Evolutionary conservation across 140 eudicot species (phyloP), one percentile per base, ranked within the genome.

Genomic region (Oenanthe javanica): DNA sequence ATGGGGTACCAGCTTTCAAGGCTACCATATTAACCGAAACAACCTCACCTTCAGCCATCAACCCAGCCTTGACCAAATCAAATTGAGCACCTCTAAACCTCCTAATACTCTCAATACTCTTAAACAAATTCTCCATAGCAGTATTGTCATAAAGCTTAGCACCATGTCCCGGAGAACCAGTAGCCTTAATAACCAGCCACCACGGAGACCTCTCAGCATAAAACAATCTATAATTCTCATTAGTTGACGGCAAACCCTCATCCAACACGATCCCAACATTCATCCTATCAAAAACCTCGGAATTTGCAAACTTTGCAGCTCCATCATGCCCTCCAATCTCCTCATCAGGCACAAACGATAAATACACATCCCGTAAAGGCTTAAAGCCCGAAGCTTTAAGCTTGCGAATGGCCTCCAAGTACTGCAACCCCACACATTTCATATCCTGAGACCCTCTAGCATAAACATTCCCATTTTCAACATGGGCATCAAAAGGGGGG

Each of bases 371-470:
- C n/a, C 97, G 90, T n/a, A 90, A 18, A 1, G 99, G 97, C 54
- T 77, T 80, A 76, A 92, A 95, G 5, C 88, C 88, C 14, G 89
- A 77, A 12, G 47, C 78, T 81, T 91, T 90, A 31, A 95, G 89
- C 73, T 85, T 89, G 27, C 97, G 87, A 38, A 95, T 89, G 10
- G 99, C 97, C 86, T 95, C 99, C n/a, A 92, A 85, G 86, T 95
- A 92, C 85, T 91, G 99, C 59, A 95, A 79, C 18, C 99, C 97
- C 0, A 92, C 97, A 81, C 97, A 92, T 83, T 95, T 95, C 97
- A 95, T 95, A 82, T 95, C 99, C 85, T 95, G 99, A 0, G 99
- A 90, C 6, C 99, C 99, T 63, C 99, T 82, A 31, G 97, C 97
- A 74, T 85, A 90, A 46, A 95, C 87, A 79, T 89, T 84, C 50